Evolutionary conservation across 495 filamentous ascomycete species (phyloP).

Genomic region (Daldinia loculata): DNA sequence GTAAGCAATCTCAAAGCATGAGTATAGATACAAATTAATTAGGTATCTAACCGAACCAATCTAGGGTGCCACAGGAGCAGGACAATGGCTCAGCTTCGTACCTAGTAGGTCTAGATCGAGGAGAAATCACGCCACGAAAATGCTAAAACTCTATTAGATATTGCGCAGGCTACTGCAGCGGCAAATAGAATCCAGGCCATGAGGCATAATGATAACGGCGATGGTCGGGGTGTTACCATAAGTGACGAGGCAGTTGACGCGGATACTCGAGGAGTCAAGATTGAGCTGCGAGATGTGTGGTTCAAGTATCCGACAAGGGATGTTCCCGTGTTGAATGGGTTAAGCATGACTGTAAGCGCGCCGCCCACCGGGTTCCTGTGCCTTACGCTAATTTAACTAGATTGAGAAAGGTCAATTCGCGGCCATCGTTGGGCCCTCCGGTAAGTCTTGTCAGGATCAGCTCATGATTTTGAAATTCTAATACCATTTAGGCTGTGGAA

Average conservation of each 20-base stretch:
- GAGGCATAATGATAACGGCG: conserved; percentile 43
- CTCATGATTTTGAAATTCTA: conserved; percentile 10
- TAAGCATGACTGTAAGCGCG: conserved; percentile 57
- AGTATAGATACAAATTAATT: neutral
- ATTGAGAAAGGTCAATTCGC: conserved; percentile 73
- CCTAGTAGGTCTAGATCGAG: conserved; percentile 51
- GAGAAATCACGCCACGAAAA: neutral
- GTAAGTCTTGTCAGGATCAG: conserved; percentile 34
- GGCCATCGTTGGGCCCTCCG: conserved; percentile 68
- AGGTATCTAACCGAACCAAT: conserved; percentile 25
- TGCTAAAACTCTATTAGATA: conserved; percentile 47
- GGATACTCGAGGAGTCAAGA: conserved; percentile 58
- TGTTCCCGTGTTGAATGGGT: conserved; percentile 57
- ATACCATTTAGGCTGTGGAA: conserved; percentile 70
- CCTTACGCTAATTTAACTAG: conserved; percentile 33
- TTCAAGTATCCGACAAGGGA: conserved; percentile 68
- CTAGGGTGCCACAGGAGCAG: conserved; percentile 53
- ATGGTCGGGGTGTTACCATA: conserved; percentile 42
- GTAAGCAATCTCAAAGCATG: conserved; percentile 38
- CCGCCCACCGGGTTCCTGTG: conserved; percentile 10
- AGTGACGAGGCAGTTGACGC: conserved; percentile 46
- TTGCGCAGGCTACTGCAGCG: conserved; percentile 66
- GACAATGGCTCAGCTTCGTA: conserved; percentile 57
- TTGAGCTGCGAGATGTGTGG: conserved; percentile 65
- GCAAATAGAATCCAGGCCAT: conserved; percentile 64